A percentile compares a stretch with the other conserved stretches of the same genome.
Evolutionary conservation across 805 yeast species (phyloP).

Genomic region (Starmerella khaoyaiensis): DNA sequence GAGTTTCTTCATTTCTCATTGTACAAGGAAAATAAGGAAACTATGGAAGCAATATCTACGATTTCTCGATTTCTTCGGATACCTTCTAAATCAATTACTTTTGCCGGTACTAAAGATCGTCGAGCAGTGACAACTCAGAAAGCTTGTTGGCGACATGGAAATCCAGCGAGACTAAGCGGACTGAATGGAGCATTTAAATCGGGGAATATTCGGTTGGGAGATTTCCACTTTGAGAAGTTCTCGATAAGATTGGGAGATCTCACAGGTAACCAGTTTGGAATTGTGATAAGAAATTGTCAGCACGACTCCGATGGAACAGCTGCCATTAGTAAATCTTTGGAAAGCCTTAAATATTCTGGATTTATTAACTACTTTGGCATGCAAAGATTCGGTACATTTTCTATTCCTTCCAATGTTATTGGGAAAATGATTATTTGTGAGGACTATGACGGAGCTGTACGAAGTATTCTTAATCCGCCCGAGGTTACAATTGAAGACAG

Average conservation of each 20-base stretch:
- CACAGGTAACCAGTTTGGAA: constrained; percentile 75
- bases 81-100: constrained; percentile 58
- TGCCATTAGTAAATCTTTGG: constrained; percentile 36
- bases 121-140: constrained; percentile 91
- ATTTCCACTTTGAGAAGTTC: constrained; percentile 51
- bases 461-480: constrained; percentile 72
- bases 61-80: constrained; percentile 60
- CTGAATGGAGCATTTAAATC: constrained; percentile 55
- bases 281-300: constrained; percentile 63
- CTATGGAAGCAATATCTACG: constrained; percentile 83
- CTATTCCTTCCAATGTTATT: constrained; percentile 76
- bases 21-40: constrained; percentile 90
- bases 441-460: constrained; percentile 71
- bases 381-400: constrained; percentile 96
- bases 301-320: constrained; percentile 33
- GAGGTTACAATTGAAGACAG: constrained; percentile 74
- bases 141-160: constrained; percentile 45
- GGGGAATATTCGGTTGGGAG: constrained; percentile 62
- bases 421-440: constrained; percentile 61
- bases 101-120: constrained; percentile 94
- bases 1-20: constrained; percentile 62
- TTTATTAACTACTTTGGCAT: constrained; percentile 93
- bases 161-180: constrained; percentile 57
- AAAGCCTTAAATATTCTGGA: constrained; percentile 52
- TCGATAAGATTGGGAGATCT: constrained; percentile 69